Conservation (phyloP, 257 asterid genomes). For the Striga asiatica region DNA sequence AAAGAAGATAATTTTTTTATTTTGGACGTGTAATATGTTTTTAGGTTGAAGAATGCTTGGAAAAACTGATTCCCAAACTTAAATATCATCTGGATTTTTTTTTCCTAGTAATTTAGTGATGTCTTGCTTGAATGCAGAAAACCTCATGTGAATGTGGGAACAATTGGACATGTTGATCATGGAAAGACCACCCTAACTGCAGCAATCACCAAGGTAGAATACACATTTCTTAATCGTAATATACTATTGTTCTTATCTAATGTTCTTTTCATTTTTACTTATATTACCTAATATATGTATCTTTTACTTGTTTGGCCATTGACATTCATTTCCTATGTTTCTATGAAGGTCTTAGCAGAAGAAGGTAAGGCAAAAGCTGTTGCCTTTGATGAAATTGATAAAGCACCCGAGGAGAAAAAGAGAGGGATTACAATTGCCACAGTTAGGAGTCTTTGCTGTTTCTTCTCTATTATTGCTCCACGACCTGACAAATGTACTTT, state of each 20-base stretch:
- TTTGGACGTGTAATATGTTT: neutral
- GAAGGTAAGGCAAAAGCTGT: neutral
- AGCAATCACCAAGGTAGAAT: constrained; percentile 69
- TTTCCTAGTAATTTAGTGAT: neutral
- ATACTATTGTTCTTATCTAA: too few relatives aligned
- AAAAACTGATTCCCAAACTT: too few relatives aligned
- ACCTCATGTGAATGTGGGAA: constrained; percentile 28
- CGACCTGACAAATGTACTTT: neutral
- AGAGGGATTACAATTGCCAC: constrained; percentile 1
- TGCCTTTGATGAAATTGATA: neutral
- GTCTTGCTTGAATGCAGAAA: constrained; percentile 18
- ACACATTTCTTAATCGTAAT: too few relatives aligned
- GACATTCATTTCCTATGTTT: too few relatives aligned
- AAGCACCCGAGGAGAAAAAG: constrained; percentile 3
- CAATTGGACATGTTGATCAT: constrained; percentile 33
- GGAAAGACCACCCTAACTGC: constrained; percentile 88
- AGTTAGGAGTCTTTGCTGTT: neutral
- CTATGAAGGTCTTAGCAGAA: constrained; percentile 22
- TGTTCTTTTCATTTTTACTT: neutral
- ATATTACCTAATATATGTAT: neutral
- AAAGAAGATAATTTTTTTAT: too few relatives aligned
- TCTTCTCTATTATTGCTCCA: neutral
- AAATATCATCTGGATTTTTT: too few relatives aligned
- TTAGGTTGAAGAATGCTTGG: neutral
- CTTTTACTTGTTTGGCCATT: neutral